These are phyloP conservation scores for Lentithecium fluviatile DNA, from an alignment of 495 filamentous ascomycete genomes.

Conservation along the genomic window DNA sequence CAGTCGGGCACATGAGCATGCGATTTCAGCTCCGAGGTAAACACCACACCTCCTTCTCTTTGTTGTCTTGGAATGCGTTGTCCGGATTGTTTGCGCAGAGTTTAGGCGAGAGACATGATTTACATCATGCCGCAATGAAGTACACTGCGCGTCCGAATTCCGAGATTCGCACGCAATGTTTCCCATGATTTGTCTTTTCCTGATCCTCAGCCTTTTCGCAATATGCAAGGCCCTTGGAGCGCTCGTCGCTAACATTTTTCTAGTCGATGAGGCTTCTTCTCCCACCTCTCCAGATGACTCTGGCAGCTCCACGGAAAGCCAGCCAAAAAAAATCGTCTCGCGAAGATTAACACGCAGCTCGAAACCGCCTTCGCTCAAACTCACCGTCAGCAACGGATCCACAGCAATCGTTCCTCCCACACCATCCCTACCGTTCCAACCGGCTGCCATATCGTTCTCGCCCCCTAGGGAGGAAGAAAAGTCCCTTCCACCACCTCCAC, in stretches of 20 bases:
- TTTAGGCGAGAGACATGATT: background rate
- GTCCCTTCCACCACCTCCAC: slow-evolving; percentile 30
- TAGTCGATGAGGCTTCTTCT: slow-evolving; percentile 22
- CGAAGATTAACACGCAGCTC: slow-evolving; percentile 25
- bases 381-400: slow-evolving; percentile 33
- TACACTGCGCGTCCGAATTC: no score
- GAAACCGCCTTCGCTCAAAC: slow-evolving; percentile 33
- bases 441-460: background rate
- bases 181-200: background rate
- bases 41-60: background rate
- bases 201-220: background rate
- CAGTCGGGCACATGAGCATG: slow-evolving; percentile 10
- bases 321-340: slow-evolving; percentile 22
- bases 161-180: no score
- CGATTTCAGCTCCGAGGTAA: slow-evolving; percentile 33
- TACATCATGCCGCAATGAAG: background rate
- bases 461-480: slow-evolving; percentile 7
- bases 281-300: slow-evolving; percentile 1
- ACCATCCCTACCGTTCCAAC: slow-evolving; percentile 8
- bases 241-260: background rate
- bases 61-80: background rate
- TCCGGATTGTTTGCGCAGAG: background rate
- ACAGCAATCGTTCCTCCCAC: slow-evolving; percentile 26
- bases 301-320: slow-evolving; percentile 11
- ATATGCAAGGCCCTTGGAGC: background rate